Conservation (phyloP, 2,329 filamentous ascomycete species). For the Cadophora luteo-olivacea region DNA sequence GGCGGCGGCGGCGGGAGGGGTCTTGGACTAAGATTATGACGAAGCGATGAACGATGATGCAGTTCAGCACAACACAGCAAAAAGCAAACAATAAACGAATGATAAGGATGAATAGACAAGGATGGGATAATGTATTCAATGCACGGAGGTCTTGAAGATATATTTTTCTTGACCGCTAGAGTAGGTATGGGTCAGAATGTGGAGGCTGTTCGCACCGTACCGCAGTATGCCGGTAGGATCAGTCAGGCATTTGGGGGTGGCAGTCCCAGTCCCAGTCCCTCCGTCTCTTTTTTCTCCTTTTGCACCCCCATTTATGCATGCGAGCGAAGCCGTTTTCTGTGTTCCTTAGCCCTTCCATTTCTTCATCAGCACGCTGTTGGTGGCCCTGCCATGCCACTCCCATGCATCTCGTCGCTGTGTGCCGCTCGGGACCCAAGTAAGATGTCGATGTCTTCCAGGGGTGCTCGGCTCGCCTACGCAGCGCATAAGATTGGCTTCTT, state of each 20-base stretch:
- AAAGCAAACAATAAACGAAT: background rate
- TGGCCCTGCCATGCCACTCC: background rate
- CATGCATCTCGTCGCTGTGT: background rate
- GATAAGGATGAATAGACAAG: background rate
- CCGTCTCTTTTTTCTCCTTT: slow-evolving; percentile 9
- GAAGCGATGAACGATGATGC: slow-evolving; percentile 13
- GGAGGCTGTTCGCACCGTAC: background rate
- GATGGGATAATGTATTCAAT: background rate
- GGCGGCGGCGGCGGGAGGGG: slow-evolving; percentile 11
- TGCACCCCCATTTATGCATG: slow-evolving; percentile 21
- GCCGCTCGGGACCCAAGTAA: background rate
- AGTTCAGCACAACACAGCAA: background rate
- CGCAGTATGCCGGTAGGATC: background rate
- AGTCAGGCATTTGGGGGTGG: slow-evolving; percentile 16
- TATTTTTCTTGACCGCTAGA: background rate
- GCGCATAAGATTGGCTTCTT: slow-evolving; percentile 36
- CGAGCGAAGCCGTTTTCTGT: slow-evolving; percentile 19
- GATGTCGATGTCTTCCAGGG: slow-evolving; percentile 14
- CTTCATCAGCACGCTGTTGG: slow-evolving; percentile 14
- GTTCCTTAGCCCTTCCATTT: slow-evolving; percentile 14
- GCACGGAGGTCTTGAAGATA: slow-evolving; percentile 4
- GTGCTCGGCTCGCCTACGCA: slow-evolving; percentile 16
- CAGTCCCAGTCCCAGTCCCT: slow-evolving; percentile 7
- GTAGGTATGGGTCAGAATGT: background rate
- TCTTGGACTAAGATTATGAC: slow-evolving; percentile 31